Conservation (phyloP, 768 basidiomycete species). For the Lactifluus volemus region DNA sequence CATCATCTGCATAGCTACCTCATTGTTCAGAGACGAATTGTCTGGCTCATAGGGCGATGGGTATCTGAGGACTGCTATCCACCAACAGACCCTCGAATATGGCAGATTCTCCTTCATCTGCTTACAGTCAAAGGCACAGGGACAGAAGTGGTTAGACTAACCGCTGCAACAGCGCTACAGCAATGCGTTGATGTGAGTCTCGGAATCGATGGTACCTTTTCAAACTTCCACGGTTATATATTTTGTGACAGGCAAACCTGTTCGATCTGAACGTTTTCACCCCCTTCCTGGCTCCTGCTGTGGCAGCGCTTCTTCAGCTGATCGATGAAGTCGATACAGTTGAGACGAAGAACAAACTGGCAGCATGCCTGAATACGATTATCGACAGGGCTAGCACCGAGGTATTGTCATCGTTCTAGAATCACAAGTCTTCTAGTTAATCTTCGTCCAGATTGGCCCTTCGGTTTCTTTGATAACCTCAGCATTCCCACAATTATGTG, state of each 20-base stretch:
- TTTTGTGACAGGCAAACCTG: conserved; percentile 41
- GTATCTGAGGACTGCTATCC: conserved; percentile 56
- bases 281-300: conserved; percentile 54
- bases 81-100: conserved; percentile 55
- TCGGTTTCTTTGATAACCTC: conserved; percentile 50
- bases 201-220: background rate
- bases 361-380: conserved; percentile 56
- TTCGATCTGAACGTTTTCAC: conserved; percentile 57
- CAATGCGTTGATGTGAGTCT: conserved; percentile 77
- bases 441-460: conserved; percentile 50
- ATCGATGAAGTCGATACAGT: conserved; percentile 65
- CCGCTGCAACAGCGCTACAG: conserved; percentile 68
- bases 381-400: conserved; percentile 41
- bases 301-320: conserved; percentile 60
- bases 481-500: conserved; percentile 68
- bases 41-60: conserved; percentile 92
- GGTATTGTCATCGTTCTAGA: conserved; percentile 23
- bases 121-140: conserved; percentile 63
- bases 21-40: conserved; percentile 89
- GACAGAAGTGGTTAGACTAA: conserved; percentile 80
- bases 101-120: conserved; percentile 76
- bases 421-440: background rate
- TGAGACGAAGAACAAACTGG: conserved; percentile 72
- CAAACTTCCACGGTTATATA: background rate
- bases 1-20: conserved; percentile 50